Evolutionary conservation across 768 basidiomycete species (phyloP), one percentile per base, ranked within the genome.

Genomic region (Termitomyces sp.): DNA sequence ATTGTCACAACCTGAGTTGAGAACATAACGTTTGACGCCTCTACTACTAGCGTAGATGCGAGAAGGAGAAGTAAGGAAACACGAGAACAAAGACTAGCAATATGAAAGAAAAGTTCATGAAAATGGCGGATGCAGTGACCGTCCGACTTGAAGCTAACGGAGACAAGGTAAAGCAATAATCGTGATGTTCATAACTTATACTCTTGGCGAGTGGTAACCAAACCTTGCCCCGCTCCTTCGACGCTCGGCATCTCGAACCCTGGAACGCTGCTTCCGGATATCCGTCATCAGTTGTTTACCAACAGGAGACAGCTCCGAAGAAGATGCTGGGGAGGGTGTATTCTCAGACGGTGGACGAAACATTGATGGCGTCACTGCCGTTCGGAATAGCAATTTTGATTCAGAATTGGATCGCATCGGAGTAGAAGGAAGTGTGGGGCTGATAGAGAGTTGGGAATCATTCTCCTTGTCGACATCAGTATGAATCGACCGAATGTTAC

Each of bases 281-380:
- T 86, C 79, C 58, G 74, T 72, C 89, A 91, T 91, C 66, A 91
- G 77, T 67, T 86, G 79, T 63, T 77, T 79, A 5, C 81, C 85
- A 35, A 85, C 73, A 14, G 87, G 87, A 20, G 89, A 91, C 52
- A 92, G 73, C 61, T 91, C 90, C 10, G 88, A 82, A 2, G 89
- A 89, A 32, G 82, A 85, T 26, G 86, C 81, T 23, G 89, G 87
- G 1, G 87, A 89, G 3, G 85, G 80, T 33, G 69, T 67, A 58
- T 73, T 76, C 13, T 74, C 73, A 32, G 70, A 68, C 6, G 81
- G 80, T 10, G 77, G 75, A 49, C 75, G 77, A 53, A 83, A 86
- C 47, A 82, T 80, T 49, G 74, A 66, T 23, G 77, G 72, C 20
- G 72, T 69, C 16, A 79, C 71, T 55, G 72, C 71, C 28, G 71